These are phyloP conservation scores for Entonaema liquescens DNA, from an alignment of 495 filamentous ascomycete species.

Conservation along the genomic window DNA sequence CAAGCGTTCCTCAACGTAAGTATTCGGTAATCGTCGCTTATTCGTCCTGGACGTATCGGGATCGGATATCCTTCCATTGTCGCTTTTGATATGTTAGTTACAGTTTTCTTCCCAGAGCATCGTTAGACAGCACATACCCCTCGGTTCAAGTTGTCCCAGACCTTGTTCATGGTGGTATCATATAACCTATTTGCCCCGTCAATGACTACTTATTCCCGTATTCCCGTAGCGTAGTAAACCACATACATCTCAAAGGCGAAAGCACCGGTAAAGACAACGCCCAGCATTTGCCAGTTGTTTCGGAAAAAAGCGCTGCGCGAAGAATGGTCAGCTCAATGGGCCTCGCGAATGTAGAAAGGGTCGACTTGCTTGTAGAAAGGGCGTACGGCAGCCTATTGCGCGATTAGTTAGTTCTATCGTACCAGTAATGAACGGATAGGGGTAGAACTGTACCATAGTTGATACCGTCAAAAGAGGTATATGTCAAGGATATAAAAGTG, in stretches of 20 bases:
- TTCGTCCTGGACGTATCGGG: slow-evolving; percentile 80
- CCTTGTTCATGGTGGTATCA: slow-evolving; percentile 75
- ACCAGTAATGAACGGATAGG: neutral
- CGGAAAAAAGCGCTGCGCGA: slow-evolving; percentile 77
- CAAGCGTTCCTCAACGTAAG: neutral
- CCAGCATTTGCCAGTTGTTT: slow-evolving; percentile 85
- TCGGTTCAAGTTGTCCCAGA: slow-evolving; percentile 90
- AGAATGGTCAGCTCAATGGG: slow-evolving; percentile 45
- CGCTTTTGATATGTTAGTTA: slow-evolving; percentile 66
- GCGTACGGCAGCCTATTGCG: slow-evolving; percentile 53
- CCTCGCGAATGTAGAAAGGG: slow-evolving; percentile 35
- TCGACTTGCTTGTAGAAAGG: slow-evolving; percentile 83
- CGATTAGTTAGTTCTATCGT: slow-evolving; percentile 41
- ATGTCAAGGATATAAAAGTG: neutral
- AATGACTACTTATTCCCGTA: slow-evolving; percentile 26
- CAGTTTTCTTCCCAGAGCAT: neutral
- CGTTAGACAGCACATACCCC: slow-evolving; percentile 71
- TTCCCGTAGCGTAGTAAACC: neutral
- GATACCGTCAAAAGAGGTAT: slow-evolving; percentile 5
- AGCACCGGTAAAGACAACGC: slow-evolving; percentile 81
- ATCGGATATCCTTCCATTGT: slow-evolving; percentile 99
- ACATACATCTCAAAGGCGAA: slow-evolving; percentile 95
- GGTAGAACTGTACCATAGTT: slow-evolving; percentile 50
- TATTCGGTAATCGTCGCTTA: slow-evolving; percentile 43
- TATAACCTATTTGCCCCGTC: slow-evolving; percentile 67